Base-by-base conservation (phyloP, 1,284 basidiomycete genomes). In the Rhodotorula sp. region DNA sequence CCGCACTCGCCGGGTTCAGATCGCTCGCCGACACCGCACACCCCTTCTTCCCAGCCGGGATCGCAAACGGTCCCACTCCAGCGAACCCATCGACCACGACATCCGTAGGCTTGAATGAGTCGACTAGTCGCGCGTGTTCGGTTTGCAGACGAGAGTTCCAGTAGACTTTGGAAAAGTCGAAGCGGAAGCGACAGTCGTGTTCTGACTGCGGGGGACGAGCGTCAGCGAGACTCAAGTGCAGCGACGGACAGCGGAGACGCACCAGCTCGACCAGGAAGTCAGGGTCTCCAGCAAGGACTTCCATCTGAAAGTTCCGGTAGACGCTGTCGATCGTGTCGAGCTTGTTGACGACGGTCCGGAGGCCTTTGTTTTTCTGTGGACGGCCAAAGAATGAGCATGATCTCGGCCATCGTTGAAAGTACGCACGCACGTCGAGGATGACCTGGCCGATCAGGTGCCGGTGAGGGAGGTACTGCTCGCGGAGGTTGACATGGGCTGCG, bases 221-320 rank as follows among this genome's bases (percentile, higher is more conserved):
- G 9, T 19, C 9, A 29, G 44, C 30, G 39, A 30, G 47, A 5
- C 27, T 9, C 51, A 36, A 4, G 32, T 11, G 30, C 4, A 32
- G 24, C 0, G 27, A 4, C 1, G 34, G 48, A 47, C 29, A 3
- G 11, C 9, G 2, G 24, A 11, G 2, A 81, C 85, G 69, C 76
- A 94, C 93, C 80, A 91, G 89, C 75, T 90, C 86, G 9, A 96
- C 93, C 29, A 90, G 76, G 77, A 89, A 95, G 77, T 96, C 85
- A 0, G 88, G 85, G 68, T 92, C 89, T 19, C 96, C 96, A 0
- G 95, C 94, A 29, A 99, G 84, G 3, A 98, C 84, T 78, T 99
- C 96, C 96, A 99, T 99, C 76, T 91, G 86, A 81, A 99, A 99
- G 73, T 94, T 90, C 29, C 96, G 88, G 80, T 94, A 99, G 78